These are phyloP conservation scores for Epithemia pelagica DNA, from an alignment of 108 stramenopile species.

Conservation along the genomic window DNA sequence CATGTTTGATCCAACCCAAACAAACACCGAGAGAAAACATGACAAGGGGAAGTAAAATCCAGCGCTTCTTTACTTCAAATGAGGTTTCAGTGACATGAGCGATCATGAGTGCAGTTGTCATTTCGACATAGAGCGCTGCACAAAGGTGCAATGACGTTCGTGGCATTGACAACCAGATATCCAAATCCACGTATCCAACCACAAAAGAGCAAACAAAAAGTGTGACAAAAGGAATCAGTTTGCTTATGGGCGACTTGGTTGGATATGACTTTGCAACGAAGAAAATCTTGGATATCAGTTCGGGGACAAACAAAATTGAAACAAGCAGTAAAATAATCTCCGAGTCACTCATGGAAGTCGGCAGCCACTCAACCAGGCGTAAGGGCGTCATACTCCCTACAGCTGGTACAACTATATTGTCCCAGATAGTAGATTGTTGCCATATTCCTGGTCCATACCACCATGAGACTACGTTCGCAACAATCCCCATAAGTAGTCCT, in stretches of 20 bases:
- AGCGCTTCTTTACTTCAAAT: slow-evolving; percentile 33
- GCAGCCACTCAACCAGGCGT: slow-evolving; percentile 6
- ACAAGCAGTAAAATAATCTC: slow-evolving; percentile 46
- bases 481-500: slow-evolving; percentile 59
- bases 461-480: slow-evolving; percentile 49
- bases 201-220: slow-evolving; percentile 29
- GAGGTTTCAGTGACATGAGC: slow-evolving; percentile 55
- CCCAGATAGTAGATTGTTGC: slow-evolving; percentile 40
- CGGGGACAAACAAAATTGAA: slow-evolving; percentile 39
- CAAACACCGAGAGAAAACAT: slow-evolving; percentile 26
- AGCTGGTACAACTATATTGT: slow-evolving; percentile 22
- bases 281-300: slow-evolving; percentile 39
- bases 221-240: slow-evolving; percentile 38
- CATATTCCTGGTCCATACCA: slow-evolving; percentile 48
- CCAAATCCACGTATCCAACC: slow-evolving; percentile 31
- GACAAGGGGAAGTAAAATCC: slow-evolving; percentile 48
- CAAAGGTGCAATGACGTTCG: slow-evolving; percentile 59
- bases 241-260: slow-evolving; percentile 10
- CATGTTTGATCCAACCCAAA: slow-evolving; percentile 5
- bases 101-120: slow-evolving; percentile 77
- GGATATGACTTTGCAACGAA: slow-evolving; percentile 36
- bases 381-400: neutral
- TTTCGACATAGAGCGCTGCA: slow-evolving; percentile 65
- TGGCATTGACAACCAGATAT: slow-evolving; percentile 37
- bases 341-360: slow-evolving; percentile 33